Base-by-base conservation (phyloP, 331 rosid species). In the Spiraea crenata region DNA sequence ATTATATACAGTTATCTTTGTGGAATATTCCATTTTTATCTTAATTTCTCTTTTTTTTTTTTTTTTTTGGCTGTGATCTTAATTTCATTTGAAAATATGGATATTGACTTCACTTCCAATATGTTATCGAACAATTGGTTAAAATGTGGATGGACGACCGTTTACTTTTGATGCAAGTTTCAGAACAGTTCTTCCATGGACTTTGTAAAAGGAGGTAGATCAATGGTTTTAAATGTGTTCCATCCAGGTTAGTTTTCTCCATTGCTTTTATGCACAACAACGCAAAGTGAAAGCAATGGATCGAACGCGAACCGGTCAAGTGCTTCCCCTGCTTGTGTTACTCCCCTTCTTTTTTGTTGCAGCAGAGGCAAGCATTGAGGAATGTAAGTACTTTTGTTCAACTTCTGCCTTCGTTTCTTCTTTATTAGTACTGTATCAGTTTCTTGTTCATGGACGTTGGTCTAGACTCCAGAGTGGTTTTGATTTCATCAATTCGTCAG, bases 201-300 rank as follows among this genome's bases (percentile, higher is more conserved):
- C 50, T 54, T 68, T 4, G 63, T 39, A 11, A 1, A 54, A 54
- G 72, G 39, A 38, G 61, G 72, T 67, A 38, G 38, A 38, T 67
- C 19, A 25, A 38, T 51, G 42, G 61, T 67, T 52, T 50, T 3
- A 16, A 15, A 14, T 50, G 7, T n/a, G 50, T 51, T 37, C 10
- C 37, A 50, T 50, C 12, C 54, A 52, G 20, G 20, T 63, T 13
- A 42, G 51, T 63, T 45, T 45, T 42, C 49, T 31, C 34, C 25
- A 7, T 65, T 11, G 11, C 34, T 34, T 25, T 34, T 65, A 34
- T 15, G 35, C 45, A 48, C 57, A 65, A 65, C 15, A 48, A 52
- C 14, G 70, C 38, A 57, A 65, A 65, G 57, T 65, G 8, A 25
- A 34, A 25, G 69, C 3, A 45, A 68, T 68, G 73, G 63, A 37